Conservation (phyloP, 2,329 filamentous ascomycete species). For the Cordyceps sp. region DNA sequence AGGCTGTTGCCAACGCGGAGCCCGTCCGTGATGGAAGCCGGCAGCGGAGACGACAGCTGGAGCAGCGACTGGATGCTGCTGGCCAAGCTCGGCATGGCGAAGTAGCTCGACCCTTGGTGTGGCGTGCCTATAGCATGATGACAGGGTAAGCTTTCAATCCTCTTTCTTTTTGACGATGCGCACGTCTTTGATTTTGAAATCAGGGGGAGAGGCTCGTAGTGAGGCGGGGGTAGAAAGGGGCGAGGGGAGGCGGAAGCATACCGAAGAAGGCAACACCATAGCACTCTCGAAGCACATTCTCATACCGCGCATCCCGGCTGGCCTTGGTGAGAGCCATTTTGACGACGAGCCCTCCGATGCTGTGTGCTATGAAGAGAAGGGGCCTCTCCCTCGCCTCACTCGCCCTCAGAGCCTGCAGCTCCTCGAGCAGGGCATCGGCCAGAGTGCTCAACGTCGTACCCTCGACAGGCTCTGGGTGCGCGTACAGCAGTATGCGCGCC, state of each 20-base stretch:
- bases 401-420: conserved; percentile 19
- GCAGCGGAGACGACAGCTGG: conserved; percentile 31
- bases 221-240: neutral
- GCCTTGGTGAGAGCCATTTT: conserved; percentile 38
- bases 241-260: conserved; percentile 7
- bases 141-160: conserved; percentile 9
- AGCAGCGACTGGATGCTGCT: conserved; percentile 35
- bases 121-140: conserved; percentile 27
- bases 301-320: conserved; percentile 17
- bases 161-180: too few relatives aligned
- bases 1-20: conserved; percentile 32
- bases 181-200: too few relatives aligned
- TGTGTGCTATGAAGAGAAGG: conserved; percentile 43
- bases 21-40: conserved; percentile 29
- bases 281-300: conserved; percentile 33
- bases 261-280: conserved; percentile 45
- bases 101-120: conserved; percentile 45
- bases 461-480: conserved; percentile 25
- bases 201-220: neutral
- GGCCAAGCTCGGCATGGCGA: conserved; percentile 39
- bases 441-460: conserved; percentile 25
- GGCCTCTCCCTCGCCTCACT: conserved; percentile 25
- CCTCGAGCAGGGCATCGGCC: conserved; percentile 28
- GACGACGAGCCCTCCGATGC: conserved; percentile 41
- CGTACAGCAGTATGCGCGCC: conserved; percentile 34